Conservation (phyloP, 2,329 filamentous ascomycete species). For the Colletotrichum sansevieriae region DNA sequence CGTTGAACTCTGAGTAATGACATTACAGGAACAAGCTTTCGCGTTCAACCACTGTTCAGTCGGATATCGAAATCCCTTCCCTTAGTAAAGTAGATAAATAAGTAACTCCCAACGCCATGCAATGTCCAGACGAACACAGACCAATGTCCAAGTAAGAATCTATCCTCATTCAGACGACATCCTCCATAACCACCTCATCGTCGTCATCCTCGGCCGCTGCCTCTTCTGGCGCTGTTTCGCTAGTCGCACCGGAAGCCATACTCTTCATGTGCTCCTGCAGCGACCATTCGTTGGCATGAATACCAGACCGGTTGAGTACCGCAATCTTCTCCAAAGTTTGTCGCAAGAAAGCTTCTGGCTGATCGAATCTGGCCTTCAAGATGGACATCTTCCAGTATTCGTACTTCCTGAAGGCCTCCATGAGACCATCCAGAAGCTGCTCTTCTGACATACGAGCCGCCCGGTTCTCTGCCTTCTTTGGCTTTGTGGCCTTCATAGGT, state of each 20-base stretch:
- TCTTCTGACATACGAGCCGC: conserved; percentile 90
- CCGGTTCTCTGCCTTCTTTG: conserved; percentile 81
- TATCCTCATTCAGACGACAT: conserved; percentile 64
- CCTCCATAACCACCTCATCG: conserved; percentile 81
- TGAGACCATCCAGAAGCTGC: conserved; percentile 88
- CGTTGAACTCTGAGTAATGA: too few relatives aligned
- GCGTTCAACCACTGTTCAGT: background rate
- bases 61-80: conserved; percentile 31
- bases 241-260: conserved; percentile 38
- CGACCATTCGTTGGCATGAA: conserved; percentile 88
- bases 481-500: conserved; percentile 61
- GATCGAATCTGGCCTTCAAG: conserved; percentile 66
- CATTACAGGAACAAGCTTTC: too few relatives aligned
- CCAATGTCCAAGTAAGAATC: background rate
- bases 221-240: conserved; percentile 61
- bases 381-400: conserved; percentile 76
- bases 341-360: conserved; percentile 94
- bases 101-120: conserved; percentile 30
- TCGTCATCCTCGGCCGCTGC: conserved; percentile 73
- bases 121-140: conserved; percentile 15
- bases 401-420: conserved; percentile 85
- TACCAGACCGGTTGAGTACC: conserved; percentile 83
- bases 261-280: conserved; percentile 71
- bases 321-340: conserved; percentile 87
- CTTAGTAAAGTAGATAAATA: background rate